Conservation (phyloP, 78 protist species). For the Polysphondylium violaceum region DNA sequence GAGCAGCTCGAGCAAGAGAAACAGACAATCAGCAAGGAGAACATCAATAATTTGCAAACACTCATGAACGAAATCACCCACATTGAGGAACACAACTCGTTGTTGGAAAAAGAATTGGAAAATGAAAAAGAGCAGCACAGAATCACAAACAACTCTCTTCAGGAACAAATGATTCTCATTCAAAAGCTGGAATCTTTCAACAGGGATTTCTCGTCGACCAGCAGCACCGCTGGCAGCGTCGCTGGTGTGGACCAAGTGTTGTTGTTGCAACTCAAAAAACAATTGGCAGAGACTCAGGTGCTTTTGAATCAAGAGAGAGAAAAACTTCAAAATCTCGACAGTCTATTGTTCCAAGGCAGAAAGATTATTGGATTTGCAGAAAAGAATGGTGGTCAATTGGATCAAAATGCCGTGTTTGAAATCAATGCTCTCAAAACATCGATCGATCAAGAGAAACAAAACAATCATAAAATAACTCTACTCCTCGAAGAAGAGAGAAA, state of each 20-base stretch:
- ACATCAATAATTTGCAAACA: constrained; percentile 57
- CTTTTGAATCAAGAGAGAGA: constrained; percentile 46
- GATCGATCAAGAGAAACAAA: constrained; percentile 26
- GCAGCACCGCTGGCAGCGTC: not conserved
- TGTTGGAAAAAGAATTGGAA: constrained; percentile 53
- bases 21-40: constrained; percentile 66
- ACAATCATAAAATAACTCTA: constrained; percentile 39
- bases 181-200: constrained; percentile 38
- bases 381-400: constrained; percentile 40
- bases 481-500: constrained; percentile 56
- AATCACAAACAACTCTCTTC: not conserved
- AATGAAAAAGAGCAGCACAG: constrained; percentile 26
- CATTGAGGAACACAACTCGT: constrained; percentile 58
- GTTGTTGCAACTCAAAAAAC: constrained; percentile 32
- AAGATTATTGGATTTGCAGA: constrained; percentile 43
- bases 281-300: constrained; percentile 36
- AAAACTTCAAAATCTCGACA: constrained; percentile 37
- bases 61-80: constrained; percentile 69
- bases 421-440: constrained; percentile 8
- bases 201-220: constrained; percentile 1
- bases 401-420: constrained; percentile 54
- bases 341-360: constrained; percentile 51
- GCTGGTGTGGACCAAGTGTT: constrained; percentile 5
- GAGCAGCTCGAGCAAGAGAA: constrained; percentile 66
- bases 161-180: constrained; percentile 14